These are phyloP conservation scores for Cercospora beticola DNA, from an alignment of 2,329 filamentous ascomycete genomes.

Conservation along the genomic window DNA sequence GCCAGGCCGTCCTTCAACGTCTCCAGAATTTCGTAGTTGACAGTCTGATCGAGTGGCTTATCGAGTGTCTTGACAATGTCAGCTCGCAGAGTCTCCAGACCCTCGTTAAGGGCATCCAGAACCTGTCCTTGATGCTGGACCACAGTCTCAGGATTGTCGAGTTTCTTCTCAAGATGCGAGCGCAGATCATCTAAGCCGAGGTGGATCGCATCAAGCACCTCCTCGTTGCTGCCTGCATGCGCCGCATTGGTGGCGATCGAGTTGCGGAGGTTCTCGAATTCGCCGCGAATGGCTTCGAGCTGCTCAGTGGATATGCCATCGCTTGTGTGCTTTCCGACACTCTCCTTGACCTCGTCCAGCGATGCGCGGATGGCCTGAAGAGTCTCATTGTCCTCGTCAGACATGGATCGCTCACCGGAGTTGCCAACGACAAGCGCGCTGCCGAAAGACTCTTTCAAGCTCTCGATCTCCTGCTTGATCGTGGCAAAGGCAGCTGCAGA, in stretches of 20 bases:
- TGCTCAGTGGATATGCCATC: conserved; percentile 50
- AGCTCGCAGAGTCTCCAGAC: conserved; percentile 70
- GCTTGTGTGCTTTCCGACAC: conserved; percentile 25
- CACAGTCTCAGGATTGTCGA: conserved; percentile 53
- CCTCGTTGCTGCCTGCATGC: conserved; percentile 46
- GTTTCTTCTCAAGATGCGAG: conserved; percentile 52
- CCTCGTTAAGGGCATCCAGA: conserved; percentile 63
- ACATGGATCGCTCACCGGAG: conserved; percentile 11
- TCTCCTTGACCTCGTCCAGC: conserved; percentile 44
- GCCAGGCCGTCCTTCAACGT: conserved; percentile 81
- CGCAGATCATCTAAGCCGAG: conserved; percentile 52
- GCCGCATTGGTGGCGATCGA: conserved; percentile 43
- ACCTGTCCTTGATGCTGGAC: conserved; percentile 58
- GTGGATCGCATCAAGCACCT: conserved; percentile 50
- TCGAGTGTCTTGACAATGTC: conserved; percentile 74
- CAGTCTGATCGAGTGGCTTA: conserved; percentile 77
- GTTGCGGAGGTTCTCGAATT: conserved; percentile 50
- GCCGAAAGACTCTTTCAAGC: conserved; percentile 45
- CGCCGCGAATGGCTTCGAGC: conserved; percentile 53
- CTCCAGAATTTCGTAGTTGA: conserved; percentile 86
- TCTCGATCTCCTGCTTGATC: conserved; percentile 46
- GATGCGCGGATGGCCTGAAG: conserved; percentile 30
- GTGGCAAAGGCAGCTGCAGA: conserved; percentile 45
- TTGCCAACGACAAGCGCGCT: conserved; percentile 43
- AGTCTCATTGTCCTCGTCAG: conserved; percentile 23